These are phyloP conservation scores for Vitis hybrid DNA, from an alignment of 177 flowering plant genomes.

Conservation along the genomic window DNA sequence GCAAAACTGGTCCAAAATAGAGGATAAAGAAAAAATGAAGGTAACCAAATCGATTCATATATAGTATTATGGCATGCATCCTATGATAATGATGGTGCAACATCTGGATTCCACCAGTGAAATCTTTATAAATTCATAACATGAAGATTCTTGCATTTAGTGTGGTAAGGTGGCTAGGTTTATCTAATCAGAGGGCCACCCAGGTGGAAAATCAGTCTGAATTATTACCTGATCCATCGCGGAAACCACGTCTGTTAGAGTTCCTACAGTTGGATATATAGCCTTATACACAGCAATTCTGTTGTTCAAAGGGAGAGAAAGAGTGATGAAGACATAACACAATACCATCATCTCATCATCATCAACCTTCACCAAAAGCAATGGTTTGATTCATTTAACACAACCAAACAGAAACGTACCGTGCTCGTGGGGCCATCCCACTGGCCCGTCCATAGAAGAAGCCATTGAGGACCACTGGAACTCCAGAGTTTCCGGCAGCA, in stretches of 20 bases:
- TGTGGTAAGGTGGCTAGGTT: too few species aligned
- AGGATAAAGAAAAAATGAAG: too few species aligned
- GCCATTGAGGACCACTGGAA: conserved; percentile 75
- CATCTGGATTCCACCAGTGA: too few species aligned
- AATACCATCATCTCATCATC: too few species aligned
- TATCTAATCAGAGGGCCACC: too few species aligned
- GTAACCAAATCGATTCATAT: too few species aligned
- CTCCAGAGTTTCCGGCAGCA: conserved; percentile 88
- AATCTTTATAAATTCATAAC: too few species aligned
- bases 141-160: too few species aligned
- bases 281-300: conserved; percentile 98
- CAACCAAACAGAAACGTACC: conserved; percentile 29
- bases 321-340: background rate
- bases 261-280: conserved; percentile 69
- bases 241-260: conserved; percentile 73
- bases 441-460: conserved; percentile 80
- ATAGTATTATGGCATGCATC: too few species aligned
- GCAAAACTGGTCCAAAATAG: too few species aligned
- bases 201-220: too few species aligned
- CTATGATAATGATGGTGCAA: too few species aligned
- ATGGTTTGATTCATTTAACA: background rate
- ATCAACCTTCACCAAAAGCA: background rate
- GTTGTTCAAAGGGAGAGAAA: conserved; percentile 5
- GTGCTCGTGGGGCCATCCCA: conserved; percentile 94
- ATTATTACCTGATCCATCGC: conserved; percentile 83